phyloP scores from a whole-genome alignment of 768 basidiomycete species.

The Chiua virens region DNA sequence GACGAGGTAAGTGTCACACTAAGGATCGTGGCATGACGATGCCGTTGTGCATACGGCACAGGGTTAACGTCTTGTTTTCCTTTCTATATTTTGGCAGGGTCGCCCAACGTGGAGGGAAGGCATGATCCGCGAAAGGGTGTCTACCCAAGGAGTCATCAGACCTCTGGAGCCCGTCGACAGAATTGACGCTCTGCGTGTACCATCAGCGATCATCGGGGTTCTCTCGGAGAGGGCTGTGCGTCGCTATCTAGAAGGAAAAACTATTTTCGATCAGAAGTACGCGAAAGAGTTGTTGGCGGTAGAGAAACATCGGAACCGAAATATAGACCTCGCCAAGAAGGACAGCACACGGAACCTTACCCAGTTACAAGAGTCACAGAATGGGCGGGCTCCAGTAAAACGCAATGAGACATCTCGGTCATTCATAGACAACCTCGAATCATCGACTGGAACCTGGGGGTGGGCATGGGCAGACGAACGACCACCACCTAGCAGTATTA shows the following conservation, averaged over 20 bases:
- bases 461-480: constrained; percentile 88
- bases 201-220: constrained; percentile 64
- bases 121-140: constrained; percentile 93
- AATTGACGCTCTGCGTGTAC: constrained; percentile 64
- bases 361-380: constrained; percentile 37
- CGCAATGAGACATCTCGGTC: constrained; percentile 19
- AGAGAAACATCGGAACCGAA: constrained; percentile 64
- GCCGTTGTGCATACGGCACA: neutral
- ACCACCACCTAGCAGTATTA: constrained; percentile 91
- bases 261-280: constrained; percentile 68
- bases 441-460: constrained; percentile 58
- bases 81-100: constrained; percentile 28
- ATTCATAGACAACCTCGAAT: constrained; percentile 34
- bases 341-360: constrained; percentile 58
- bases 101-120: constrained; percentile 41
- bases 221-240: constrained; percentile 73
- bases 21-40: neutral
- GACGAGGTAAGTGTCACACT: constrained; percentile 41
- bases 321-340: constrained; percentile 61
- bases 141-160: constrained; percentile 78
- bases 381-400: constrained; percentile 20
- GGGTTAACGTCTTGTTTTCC: constrained; percentile 2
- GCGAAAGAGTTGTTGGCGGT: constrained; percentile 52
- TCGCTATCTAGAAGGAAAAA: constrained; percentile 70
- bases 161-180: constrained; percentile 72